A percentile compares a stretch with the other conserved stretches of the same genome.
These are phyloP conservation scores for Aspergillus heteromorphus DNA, from an alignment of 495 filamentous ascomycete species.

Conservation along the genomic window DNA sequence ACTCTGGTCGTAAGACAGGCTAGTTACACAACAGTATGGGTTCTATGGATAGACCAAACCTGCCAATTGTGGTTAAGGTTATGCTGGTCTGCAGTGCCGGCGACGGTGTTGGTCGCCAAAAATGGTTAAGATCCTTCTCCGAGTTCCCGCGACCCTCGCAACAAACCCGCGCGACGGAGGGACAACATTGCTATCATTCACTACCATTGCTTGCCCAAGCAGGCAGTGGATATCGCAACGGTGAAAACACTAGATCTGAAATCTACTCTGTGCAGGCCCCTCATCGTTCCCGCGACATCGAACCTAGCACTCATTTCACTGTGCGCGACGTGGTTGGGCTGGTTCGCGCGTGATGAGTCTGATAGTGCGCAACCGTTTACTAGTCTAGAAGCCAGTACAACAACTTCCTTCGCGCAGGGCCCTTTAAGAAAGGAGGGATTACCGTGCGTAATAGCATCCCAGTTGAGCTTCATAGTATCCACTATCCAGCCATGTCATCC, in stretches of 20 bases:
- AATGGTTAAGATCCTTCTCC: background rate
- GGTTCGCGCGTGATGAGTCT: background rate
- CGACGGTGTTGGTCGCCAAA: background rate
- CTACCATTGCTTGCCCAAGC: too few species aligned
- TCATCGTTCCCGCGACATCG: background rate
- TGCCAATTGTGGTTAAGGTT: too few species aligned
- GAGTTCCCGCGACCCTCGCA: conserved; percentile 1
- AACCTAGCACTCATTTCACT: background rate
- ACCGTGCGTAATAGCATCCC: too few species aligned
- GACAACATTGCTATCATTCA: background rate
- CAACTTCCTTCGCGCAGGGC: background rate
- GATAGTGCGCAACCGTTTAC: background rate
- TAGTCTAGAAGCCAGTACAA: background rate
- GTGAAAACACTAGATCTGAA: background rate
- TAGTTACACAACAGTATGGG: too few species aligned
- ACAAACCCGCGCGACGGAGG: background rate
- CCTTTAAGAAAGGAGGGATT: background rate
- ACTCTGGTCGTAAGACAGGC: too few species aligned
- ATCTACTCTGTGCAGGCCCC: background rate
- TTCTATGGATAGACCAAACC: too few species aligned
- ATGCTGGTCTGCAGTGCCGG: too few species aligned
- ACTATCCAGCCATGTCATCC: conserved; percentile 17
- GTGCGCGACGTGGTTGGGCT: background rate
- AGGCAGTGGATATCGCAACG: background rate
- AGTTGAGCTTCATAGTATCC: too few species aligned